Base-by-base conservation (phyloP, 257 asterid genomes). In the Schizonepeta tenuifolia region DNA sequence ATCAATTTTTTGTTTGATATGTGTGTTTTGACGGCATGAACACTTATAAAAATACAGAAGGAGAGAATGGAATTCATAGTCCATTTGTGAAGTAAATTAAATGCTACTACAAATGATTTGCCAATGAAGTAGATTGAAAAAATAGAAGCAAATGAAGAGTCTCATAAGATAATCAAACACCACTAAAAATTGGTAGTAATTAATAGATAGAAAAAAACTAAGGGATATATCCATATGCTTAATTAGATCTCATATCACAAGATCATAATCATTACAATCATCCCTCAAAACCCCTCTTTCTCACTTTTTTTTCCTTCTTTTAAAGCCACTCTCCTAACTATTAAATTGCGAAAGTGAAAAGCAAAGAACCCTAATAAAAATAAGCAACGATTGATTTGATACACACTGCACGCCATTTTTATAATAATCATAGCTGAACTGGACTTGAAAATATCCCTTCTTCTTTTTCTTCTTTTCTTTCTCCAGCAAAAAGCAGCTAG, bases 361-460 rank as follows among this genome's bases (percentile, higher is more conserved):
- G 33, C 4, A 46, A 57, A 69, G 22, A 58, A 67, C 46, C 58
- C 80, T 49, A 73, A 77, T 67, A 57, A 69, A 69, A 59, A 58
- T 67, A 81, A 65, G 41, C 3, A 83, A 43, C 40, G 4, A n/a
- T 24, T 54, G 53, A 51, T 66, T 76, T 46, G 75, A 53, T 75
- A 70, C 82, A 91, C 92, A 85, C 88, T 70, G 80, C 85, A 87
- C 84, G 71, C 79, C 76, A 51, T 60, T 75, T 65, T 79, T 56
- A 10, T 66, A 84, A 18, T 68, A 70, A 80, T 75, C 67, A 70
- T 65, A 75, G 71, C 63, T 65, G 78, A 75, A 69, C 75, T 79
- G 76, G 80, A 71, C 59, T 71, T 49, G 4, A n/a, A 56, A 41
- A 11, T 53, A 64, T 12, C 3, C 13, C 38, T 5, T 1, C 7